Conservation (phyloP, 768 basidiomycete genomes). For the Tephrocybe sp. region DNA sequence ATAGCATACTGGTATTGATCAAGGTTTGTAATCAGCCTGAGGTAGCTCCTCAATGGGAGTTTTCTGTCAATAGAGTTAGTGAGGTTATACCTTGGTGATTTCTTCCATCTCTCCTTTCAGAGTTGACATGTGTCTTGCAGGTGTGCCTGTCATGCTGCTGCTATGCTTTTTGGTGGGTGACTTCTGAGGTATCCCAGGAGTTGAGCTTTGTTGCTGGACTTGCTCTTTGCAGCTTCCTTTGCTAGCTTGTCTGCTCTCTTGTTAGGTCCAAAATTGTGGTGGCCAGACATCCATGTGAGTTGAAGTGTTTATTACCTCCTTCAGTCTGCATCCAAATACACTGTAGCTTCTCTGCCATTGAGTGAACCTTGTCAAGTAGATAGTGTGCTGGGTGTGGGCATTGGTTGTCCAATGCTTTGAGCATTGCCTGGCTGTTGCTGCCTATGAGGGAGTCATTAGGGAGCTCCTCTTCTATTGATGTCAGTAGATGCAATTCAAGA, state of each 20-base stretch:
- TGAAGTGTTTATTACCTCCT: no score
- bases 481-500: no score
- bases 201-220: not conserved
- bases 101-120: not conserved
- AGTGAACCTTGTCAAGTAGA: no score
- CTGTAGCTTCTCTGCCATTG: no score
- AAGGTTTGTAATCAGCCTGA: not conserved
- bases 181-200: conserved; percentile 3
- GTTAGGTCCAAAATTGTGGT: not conserved
- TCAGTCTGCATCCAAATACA: no score
- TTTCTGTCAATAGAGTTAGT: not conserved
- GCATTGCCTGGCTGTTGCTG: no score
- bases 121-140: not conserved
- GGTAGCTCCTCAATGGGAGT: not conserved
- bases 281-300: not conserved
- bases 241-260: not conserved
- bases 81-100: not conserved
- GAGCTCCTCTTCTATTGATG: no score
- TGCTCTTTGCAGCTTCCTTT: not conserved
- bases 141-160: conserved; percentile 10
- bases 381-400: no score
- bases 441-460: no score
- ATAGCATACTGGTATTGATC: not conserved
- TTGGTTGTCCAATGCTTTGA: no score
- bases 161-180: conserved; percentile 13